Base-by-base conservation (phyloP, 208 protist species). In the Novymonas esmeraldas region DNA sequence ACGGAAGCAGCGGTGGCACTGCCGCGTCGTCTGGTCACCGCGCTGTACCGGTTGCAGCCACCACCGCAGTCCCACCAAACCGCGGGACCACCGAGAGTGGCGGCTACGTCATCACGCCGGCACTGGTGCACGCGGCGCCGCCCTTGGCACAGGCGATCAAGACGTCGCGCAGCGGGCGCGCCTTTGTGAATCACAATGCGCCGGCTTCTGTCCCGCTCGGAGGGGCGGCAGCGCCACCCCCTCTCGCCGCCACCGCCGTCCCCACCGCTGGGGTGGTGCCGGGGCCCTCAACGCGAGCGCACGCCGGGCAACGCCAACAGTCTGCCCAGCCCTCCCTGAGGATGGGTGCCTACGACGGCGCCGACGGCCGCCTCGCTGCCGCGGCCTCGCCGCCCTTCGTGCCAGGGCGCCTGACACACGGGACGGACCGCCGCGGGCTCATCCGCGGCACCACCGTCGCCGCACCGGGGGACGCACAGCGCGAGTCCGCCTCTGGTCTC, bases 101-200 rank as follows among this genome's bases (percentile, higher is more conserved):
- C 10, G 24, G 41, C 13, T 24, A 33, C 9, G 38, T 63, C 2
- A 63, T 22, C 57, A 63, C 41, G 9, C 52, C 52, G n/a, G n/a
- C n/a, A n/a, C 9, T 58, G 52, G 18, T 13, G n/a, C 31, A 6
- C 24, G 34, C 64, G 18, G 34, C 52, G 26, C 33, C 65, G 29
- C 44, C 45, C 3, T 9, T 36, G 4, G 24, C 18, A 20, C 61
- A 63, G 29, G 42, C 60, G 1, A 67, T 44, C 42, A 57, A 51
- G 39, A 42, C 54, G 2, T 48, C 42, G 0, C 61, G 36, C 28
- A 68, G 38, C 39, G 69, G 69, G 3, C 51, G 49, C 16, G 13
- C 64, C 38, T 75, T 75, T 45, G 61, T 69, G 16, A 68, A 68
- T 28, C 69, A 75, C 54, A 75, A 75, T 38, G 29, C 45, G 18